A percentile compares a stretch with the other conserved stretches of the same genome.
Conservation (phyloP, 371 early-diverging fungal species). For the Phascolomyces articulosus region DNA sequence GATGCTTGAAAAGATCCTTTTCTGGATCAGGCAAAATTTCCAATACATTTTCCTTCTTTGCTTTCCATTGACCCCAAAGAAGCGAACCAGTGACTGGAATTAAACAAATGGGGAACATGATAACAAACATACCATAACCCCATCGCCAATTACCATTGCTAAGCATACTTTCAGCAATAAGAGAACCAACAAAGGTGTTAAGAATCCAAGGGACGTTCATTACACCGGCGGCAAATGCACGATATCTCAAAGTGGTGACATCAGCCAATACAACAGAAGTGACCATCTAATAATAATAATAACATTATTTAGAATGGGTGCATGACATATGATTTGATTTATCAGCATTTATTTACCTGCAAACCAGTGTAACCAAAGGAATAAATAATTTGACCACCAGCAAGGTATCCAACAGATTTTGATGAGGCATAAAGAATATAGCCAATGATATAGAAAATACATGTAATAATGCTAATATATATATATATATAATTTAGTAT, state of each 20-base stretch:
- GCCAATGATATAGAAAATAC: slow-evolving; percentile 15
- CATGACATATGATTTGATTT: background rate
- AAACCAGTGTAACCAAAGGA: slow-evolving; percentile 23
- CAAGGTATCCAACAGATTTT: slow-evolving; percentile 11
- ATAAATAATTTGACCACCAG: slow-evolving; percentile 20
- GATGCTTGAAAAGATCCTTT: slow-evolving; percentile 21
- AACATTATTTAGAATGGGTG: background rate
- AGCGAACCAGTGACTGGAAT: slow-evolving; percentile 18
- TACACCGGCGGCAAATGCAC: slow-evolving; percentile 20
- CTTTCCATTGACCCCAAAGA: slow-evolving; percentile 21
- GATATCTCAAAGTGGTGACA: slow-evolving; percentile 19
- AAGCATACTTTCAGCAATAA: slow-evolving; percentile 13
- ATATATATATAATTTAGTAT: no score
- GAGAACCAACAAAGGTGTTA: slow-evolving; percentile 15
- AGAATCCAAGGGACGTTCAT: slow-evolving; percentile 22
- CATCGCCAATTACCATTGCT: slow-evolving; percentile 20
- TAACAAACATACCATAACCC: slow-evolving; percentile 30
- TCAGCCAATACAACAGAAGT: slow-evolving; percentile 12
- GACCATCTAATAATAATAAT: slow-evolving; percentile 1
- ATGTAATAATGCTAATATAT: slow-evolving; percentile 17
- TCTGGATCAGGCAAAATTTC: slow-evolving; percentile 1
- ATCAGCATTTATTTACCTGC: slow-evolving; percentile 2
- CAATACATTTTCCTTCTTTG: slow-evolving; percentile 12
- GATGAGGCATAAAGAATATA: slow-evolving; percentile 24
- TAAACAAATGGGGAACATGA: slow-evolving; percentile 22